Conservation (phyloP, 805 yeast species). For the Cyberlindnera sargentensis region DNA sequence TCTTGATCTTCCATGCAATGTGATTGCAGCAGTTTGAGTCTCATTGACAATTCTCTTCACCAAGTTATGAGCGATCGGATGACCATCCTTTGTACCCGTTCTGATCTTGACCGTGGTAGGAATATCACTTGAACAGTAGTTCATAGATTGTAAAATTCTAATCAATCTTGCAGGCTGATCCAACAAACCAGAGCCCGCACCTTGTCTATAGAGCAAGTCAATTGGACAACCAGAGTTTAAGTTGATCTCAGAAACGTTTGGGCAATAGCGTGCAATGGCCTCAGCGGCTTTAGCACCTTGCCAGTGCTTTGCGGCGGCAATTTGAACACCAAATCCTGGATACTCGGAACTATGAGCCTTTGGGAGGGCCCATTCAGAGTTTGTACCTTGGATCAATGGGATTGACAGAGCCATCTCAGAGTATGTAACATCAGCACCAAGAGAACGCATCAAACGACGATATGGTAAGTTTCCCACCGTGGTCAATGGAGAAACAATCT, state of each 20-base stretch:
- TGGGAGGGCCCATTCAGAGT: conserved; percentile 96
- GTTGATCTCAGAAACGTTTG: conserved; percentile 72
- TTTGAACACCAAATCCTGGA: conserved; percentile 90
- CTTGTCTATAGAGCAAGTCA: conserved; percentile 86
- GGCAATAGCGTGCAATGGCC: conserved; percentile 50
- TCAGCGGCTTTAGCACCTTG: conserved; percentile 93
- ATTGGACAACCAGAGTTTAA: conserved; percentile 97
- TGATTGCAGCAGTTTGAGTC: conserved; percentile 82
- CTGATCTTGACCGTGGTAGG: conserved; percentile 91
- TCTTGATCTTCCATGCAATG: conserved; percentile 93
- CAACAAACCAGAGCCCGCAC: conserved; percentile 91
- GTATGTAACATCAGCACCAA: conserved; percentile 91
- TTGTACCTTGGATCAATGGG: conserved; percentile 83
- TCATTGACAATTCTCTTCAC: conserved; percentile 67
- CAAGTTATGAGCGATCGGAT: conserved; percentile 79
- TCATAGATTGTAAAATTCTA: conserved; percentile 82
- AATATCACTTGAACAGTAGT: conserved; percentile 76
- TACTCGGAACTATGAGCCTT: conserved; percentile 77
- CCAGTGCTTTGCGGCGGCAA: conserved; percentile 89
- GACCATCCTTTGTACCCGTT: conserved; percentile 80
- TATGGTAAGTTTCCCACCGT: conserved; percentile 97
- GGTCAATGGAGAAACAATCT: conserved; percentile 90
- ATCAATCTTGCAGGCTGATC: conserved; percentile 81
- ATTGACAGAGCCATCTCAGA: conserved; percentile 90
- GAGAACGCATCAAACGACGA: conserved; percentile 81